A percentile compares a stretch with the other conserved stretches of the same genome.
Evolutionary conservation across 140 eudicot genomes (phyloP).

Genomic region (Erigeron philadelphicus): DNA sequence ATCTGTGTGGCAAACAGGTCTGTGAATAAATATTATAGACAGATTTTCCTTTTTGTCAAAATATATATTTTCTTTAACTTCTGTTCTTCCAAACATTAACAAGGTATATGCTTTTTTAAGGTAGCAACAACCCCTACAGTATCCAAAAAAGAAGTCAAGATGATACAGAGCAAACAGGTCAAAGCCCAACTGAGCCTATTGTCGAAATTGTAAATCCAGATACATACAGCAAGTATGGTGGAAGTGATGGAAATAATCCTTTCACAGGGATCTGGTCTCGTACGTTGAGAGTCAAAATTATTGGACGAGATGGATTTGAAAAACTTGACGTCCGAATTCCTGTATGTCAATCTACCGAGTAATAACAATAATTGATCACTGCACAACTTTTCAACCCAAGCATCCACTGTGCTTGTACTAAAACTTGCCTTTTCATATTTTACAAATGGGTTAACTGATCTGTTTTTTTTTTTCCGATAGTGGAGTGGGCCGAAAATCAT

Average conservation of each 20-base stretch:
- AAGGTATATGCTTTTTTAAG: constrained; percentile 33
- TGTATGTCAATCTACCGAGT: constrained; percentile 44
- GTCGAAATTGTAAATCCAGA: constrained; percentile 77
- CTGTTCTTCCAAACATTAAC: constrained; percentile 12
- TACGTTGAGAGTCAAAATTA: constrained; percentile 75
- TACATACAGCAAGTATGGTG: constrained; percentile 36
- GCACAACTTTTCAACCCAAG: constrained; percentile 9
- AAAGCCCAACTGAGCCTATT: constrained; percentile 42
- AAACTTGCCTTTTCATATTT: neutral
- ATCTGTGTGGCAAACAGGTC: constrained; percentile 48
- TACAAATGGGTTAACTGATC: neutral
- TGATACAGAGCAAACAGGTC: constrained; percentile 42
- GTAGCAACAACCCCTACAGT: constrained; percentile 42
- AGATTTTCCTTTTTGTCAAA: neutral
- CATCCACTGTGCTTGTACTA: too few species aligned
- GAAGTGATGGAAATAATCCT: constrained; percentile 44
- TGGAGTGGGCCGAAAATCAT: neutral
- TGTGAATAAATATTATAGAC: constrained; percentile 9
- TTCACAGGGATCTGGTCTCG: constrained; percentile 80
- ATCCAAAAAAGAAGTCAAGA: constrained; percentile 35
- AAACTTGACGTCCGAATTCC: constrained; percentile 90
- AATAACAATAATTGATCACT: constrained; percentile 1
- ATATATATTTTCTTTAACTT: neutral
- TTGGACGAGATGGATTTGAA: constrained; percentile 82
- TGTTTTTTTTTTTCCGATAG: too few species aligned